Evolutionary conservation across 345 rosid species (phyloP).

Genomic region (Salix exigua): DNA sequence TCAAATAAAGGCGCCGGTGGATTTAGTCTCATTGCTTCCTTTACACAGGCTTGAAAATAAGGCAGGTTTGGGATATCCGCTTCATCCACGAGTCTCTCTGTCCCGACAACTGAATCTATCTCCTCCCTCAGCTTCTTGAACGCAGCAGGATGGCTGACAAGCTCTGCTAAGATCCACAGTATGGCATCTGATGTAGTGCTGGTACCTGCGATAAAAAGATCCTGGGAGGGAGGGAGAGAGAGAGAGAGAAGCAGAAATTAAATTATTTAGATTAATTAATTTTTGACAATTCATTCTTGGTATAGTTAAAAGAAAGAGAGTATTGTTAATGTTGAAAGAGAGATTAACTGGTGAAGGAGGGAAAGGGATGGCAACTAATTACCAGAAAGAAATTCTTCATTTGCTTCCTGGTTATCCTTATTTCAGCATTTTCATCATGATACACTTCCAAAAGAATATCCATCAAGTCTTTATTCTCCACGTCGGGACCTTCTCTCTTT

Average conservation of each 20-base stretch:
- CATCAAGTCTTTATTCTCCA: constrained; percentile 41
- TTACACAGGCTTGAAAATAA: too few species aligned
- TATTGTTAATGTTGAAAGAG: not conserved
- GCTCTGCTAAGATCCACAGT: constrained; percentile 4
- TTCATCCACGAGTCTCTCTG: too few species aligned
- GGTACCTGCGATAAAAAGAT: constrained; percentile 19
- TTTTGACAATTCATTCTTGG: not conserved
- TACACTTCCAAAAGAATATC: constrained; percentile 38
- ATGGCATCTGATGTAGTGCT: constrained; percentile 12
- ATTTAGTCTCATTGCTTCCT: too few species aligned
- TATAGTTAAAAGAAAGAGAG: not conserved
- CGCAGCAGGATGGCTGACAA: too few species aligned
- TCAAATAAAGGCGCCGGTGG: too few species aligned
- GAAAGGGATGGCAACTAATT: not conserved
- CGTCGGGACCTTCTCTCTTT: not conserved
- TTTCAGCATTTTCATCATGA: constrained; percentile 33
- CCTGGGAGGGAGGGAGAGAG: not conserved
- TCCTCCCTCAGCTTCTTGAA: too few species aligned
- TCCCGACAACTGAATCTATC: too few species aligned
- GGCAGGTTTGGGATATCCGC: too few species aligned
- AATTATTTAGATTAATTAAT: not conserved
- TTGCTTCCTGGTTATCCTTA: constrained; percentile 30
- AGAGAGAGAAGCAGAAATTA: not conserved
- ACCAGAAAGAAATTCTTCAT: constrained; percentile 42
- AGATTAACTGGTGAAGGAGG: not conserved